Conservation (phyloP, 495 filamentous ascomycete genomes). For the Lasiosphaeria miniovina region DNA sequence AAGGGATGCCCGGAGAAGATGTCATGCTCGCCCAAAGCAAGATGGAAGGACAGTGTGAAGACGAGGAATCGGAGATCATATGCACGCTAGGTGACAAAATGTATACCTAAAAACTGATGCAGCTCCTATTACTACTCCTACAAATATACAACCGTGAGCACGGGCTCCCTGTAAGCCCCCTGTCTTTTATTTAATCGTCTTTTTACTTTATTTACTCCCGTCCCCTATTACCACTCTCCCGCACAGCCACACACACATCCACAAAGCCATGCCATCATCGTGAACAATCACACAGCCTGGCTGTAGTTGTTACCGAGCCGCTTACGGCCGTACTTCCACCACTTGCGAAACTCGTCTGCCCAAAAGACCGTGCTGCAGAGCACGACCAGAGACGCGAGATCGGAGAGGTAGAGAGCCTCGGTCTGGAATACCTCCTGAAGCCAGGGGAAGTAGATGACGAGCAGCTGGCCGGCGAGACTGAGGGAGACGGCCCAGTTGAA, state of each 20-base stretch:
- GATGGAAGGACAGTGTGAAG: no score
- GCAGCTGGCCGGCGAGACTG: slow-evolving; percentile 77
- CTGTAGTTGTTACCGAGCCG: slow-evolving; percentile 45
- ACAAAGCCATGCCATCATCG: background rate
- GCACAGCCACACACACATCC: background rate
- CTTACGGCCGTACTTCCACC: slow-evolving; percentile 46
- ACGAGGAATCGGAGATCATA: no score
- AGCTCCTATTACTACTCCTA: slow-evolving; percentile 3
- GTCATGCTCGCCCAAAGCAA: no score
- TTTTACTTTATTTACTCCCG: background rate
- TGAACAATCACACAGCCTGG: slow-evolving; percentile 41
- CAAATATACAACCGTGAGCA: background rate
- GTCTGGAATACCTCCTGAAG: slow-evolving; percentile 94
- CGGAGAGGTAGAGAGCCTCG: slow-evolving; percentile 70
- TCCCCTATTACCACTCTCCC: background rate
- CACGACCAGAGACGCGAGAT: slow-evolving; percentile 66
- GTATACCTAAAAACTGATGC: background rate
- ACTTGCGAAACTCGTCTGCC: slow-evolving; percentile 91
- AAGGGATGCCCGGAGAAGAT: no score
- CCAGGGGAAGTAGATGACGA: slow-evolving; percentile 91
- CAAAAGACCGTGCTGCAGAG: slow-evolving; percentile 90
- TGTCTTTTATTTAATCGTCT: background rate
- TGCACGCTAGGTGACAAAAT: background rate
- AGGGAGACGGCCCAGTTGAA: slow-evolving; percentile 93
- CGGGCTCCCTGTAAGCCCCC: background rate